Conservation (phyloP, 148 eudicot species). For the Mesembryanthemum crystallinum region DNA sequence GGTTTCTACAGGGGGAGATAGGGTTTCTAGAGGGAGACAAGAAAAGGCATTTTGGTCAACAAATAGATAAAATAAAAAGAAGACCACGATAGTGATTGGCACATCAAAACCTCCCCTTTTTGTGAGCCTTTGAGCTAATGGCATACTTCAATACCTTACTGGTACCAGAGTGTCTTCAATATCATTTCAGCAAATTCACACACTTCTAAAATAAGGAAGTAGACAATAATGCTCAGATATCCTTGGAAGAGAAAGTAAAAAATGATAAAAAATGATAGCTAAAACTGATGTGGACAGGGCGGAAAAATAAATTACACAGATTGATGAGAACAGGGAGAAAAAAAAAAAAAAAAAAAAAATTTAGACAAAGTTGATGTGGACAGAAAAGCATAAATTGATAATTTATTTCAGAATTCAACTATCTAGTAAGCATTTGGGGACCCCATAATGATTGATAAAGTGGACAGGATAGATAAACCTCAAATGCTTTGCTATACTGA, state of each 20-base stretch:
- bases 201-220: too few species aligned
- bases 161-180: too few species aligned
- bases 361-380: too few species aligned
- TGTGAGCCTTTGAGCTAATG: background rate
- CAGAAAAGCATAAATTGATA: too few species aligned
- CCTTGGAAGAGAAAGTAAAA: background rate
- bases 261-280: background rate
- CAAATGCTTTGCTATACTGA: background rate
- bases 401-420: too few species aligned
- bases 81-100: background rate
- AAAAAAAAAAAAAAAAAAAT: too few species aligned
- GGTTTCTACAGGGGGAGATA: background rate
- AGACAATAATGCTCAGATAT: too few species aligned
- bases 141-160: background rate
- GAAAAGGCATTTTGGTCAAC: background rate
- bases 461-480: background rate
- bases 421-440: background rate
- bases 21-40: background rate
- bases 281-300: too few species aligned
- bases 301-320: too few species aligned
- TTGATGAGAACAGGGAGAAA: too few species aligned
- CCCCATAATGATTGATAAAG: background rate
- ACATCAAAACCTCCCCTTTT: background rate
- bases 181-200: background rate
- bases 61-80: background rate